Evolutionary conservation across 257 asterid genomes (phyloP).

Genomic region (Thymus quinquecostatus): DNA sequence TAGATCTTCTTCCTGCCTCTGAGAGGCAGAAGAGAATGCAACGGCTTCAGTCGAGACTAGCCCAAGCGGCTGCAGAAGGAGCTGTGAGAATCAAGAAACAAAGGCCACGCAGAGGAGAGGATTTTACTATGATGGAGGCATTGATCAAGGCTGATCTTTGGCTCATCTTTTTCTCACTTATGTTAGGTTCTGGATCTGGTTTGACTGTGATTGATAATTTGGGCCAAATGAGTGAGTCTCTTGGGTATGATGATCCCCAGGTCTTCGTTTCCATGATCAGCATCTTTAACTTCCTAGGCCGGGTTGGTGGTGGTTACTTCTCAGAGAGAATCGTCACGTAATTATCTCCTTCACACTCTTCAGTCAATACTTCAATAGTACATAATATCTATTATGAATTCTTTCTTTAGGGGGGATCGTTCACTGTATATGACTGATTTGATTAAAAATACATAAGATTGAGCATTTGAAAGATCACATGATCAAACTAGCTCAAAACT

Average conservation of each 20-base stretch:
- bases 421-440: too few relatives aligned
- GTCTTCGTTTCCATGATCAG: conserved; percentile 19
- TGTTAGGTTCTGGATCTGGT: conserved; percentile 69
- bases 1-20: conserved; percentile 50
- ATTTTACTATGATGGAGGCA: conserved; percentile 61
- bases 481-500: conserved; percentile 32
- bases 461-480: conserved; percentile 52
- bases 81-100: conserved; percentile 60
- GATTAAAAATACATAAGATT: too few relatives aligned
- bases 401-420: too few relatives aligned
- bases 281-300: conserved; percentile 72
- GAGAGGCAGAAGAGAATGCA: conserved; percentile 66
- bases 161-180: conserved; percentile 64
- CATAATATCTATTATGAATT: not conserved
- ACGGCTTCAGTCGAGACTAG: conserved; percentile 50
- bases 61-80: conserved; percentile 77
- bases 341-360: too few relatives aligned
- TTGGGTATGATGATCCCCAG: conserved; percentile 53
- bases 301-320: conserved; percentile 67
- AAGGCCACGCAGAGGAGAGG: conserved; percentile 69
- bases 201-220: conserved; percentile 66
- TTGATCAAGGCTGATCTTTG: conserved; percentile 62
- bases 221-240: conserved; percentile 68
- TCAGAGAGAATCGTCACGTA: conserved; percentile 69
- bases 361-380: not conserved